Base-by-base conservation (phyloP, 192 early-diverging fungal species). In the Rhizoclosmatium sp. region DNA sequence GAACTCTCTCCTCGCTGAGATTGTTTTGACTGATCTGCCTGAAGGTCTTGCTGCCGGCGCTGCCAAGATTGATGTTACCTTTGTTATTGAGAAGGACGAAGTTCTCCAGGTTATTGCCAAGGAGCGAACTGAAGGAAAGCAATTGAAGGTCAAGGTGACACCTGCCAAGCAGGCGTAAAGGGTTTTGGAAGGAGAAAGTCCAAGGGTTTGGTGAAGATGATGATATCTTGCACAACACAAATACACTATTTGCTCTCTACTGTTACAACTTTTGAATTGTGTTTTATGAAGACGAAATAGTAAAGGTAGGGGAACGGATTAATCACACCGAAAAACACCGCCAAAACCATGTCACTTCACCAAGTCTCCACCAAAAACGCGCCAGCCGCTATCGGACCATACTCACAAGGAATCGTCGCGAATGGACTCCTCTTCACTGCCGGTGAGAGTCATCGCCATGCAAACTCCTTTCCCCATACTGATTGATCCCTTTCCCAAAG, bases 321-420 rank as follows among this genome's bases (percentile, higher is more conserved):
- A 31, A 31, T 31, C 31, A 31, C 31, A n/a, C 31, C 31, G 31
- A 65, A 65, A 41, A 65, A 65, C 9, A 65, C 12, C n/a, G 62
- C n/a, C 66, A 68, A 68, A 68, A 44, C 10, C 31, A 75, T 75
- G 72, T 75, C 72, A 10, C 48, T 78, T 31, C 62, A 48, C 40
- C 71, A 77, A 78, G 71, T 82, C 64, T 9, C 21, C 47, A 86
- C 85, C 40, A 75, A 76, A 23, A 83, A 79, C 39, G 85, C 85
- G 23, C 85, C 85, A 21, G 48, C 7, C 16, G n/a, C 47, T 42
- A 48, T 66, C 31, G 85, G 85, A 7, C 88, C 88, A 1, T 89
- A 89, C 78, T 87, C 86, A 3, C 88, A 89, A 71, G 97, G 93
- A 39, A 91, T 98, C 72, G 86, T 93, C 31, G 92, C 92, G 56